Evolutionary conservation across 441 rosid species (phyloP), one percentile per base, ranked within the genome.

Genomic region (Sinapis alba): DNA sequence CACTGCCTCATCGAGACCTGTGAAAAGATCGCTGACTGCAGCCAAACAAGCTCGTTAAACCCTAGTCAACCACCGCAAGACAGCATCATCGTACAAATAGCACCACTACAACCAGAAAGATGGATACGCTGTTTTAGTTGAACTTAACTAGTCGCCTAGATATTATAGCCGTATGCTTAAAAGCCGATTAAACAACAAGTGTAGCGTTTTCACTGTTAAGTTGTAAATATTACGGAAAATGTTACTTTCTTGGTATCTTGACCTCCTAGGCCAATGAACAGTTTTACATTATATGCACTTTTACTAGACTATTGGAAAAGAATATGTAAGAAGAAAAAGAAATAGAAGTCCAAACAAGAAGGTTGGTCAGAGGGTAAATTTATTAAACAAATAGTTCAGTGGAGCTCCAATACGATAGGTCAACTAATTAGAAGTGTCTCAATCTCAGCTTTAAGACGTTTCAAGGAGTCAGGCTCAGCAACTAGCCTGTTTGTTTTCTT

Each of bases 1-100:
- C 86, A 86, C 83, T 87, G 96, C 79, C 88, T 90, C 50, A 82
- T 86, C 3, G 87, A 84, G 73, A 88, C 97, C 3, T 88, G 91
- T 74, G 84, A 87, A 28, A 92, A 92, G 81, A 92, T 88, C 68
- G 86, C 82, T 7, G 87, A 87, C 4, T 83, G 86, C 50, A 26
- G 71, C 32, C 87, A 78, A 43, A 81, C 86, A 7, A 85, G 82
- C 83, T 67, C 89, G 16, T 69, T 81, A 4, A 80, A 68, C 61
- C 59, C 82, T 16, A 62, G 77, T 56, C 76, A 62, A 24, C 77
- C 84, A 56, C 66, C 72, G 7, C 89, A 78, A 68, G 86, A 84
- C 62, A 81, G 62, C 65, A 65, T 83, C 65, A 68, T 81, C 62
- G 76, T 84, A 24, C 82, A 38, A 60, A 76, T 88, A 59, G 74